Base-by-base conservation (phyloP, 306 rosid genomes). In the Corylus heterophylla region DNA sequence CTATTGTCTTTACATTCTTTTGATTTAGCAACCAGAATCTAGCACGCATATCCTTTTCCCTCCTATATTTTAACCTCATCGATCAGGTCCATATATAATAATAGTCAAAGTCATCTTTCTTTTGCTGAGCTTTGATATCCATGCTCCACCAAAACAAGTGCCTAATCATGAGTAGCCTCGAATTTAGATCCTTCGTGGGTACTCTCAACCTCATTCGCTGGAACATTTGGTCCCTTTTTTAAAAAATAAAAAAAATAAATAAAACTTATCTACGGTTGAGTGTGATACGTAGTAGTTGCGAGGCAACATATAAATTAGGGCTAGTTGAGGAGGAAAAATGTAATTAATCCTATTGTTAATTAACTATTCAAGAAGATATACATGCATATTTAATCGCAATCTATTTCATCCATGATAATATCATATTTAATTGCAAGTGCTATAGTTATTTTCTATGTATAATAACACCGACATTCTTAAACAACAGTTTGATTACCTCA, bases 391-490 rank as follows among this genome's bases (percentile, higher is more conserved):
- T 82, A 63, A 71, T 29, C 44, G 42, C 64, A 78, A 79, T 66
- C 76, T 59, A 58, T 83, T 70, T 54, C 87, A 52, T 75, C 85
- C 88, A 79, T 86, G 74, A 14, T 51, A 54, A 12, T 29, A 22
- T 50, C 18, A n/a, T 84, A 51, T 42, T 77, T 75, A 71, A 81
- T 68, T 17, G 71, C 59, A 22, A 31, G 71, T 20, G 39, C 39
- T 17, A 66, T 67, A 54, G 76, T 76, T 88, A 62, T 42, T 51
- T 59, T 59, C 54, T 29, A 27, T 25, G 29, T 50, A 10, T 62
- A 85, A 13, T 55, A 85, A 68, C 52, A 84, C 92, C 92, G 87
- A 87, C 88, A 76, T 76, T 8, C 3, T 7, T 17, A 59, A 59
- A 3, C 29, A 44, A 78, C 54, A 67, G 54, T 69, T 54, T n/a